Evolutionary conservation across 2,329 filamentous ascomycete species (phyloP), one percentile per base, ranked within the genome.

Genomic region (Pseudogymnoascus sp.): DNA sequence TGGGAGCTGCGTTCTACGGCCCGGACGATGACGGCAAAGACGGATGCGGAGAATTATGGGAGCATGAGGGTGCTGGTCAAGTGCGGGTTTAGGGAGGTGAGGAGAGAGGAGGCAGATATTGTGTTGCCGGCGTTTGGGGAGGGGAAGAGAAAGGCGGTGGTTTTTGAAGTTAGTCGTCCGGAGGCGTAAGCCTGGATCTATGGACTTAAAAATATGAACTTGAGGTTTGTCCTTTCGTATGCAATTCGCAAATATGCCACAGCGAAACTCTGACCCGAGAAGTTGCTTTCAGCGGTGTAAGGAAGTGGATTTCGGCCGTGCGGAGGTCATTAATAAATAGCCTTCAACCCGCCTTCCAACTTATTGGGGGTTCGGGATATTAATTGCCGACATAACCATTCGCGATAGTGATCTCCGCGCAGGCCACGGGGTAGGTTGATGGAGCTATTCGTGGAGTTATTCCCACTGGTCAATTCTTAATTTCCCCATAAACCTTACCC

Each of bases 61-160:
- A 71, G 68, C 41, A 65, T 63, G 15, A 66, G 64, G 35, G 69
- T 71, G 3, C 25, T 71, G 59, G 58, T 62, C 58, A 71, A 70
- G 50, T 67, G 68, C 64, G 68, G 68, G 6, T 71, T 70, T 47
- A 61, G 36, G 22, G 58, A 65, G 47, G 58, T 60, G 30, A 38
- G 60, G 60, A 53, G 25, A 36, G 22, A 37, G 22, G 60, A 61
- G 37, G 63, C 30, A 20, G 20, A 22, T 22, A 22, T 30, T 11
- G 43, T 50, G 43, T 12, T 50, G 25, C 43, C 25, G n/a, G 25
- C 43, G 14, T 8, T 50, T 18, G 25, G 25, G 43, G 58, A 28
- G 33, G 58, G 25, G 18, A 43, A 20, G 37, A 60, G 37, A 37
- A 20, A 53, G 7, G 61, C 60, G 30, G 60, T 43, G 43, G 43